Evolutionary conservation across 768 basidiomycete species (phyloP), one percentile per base, ranked within the genome.

Genomic region (Tephrocybe sp.): DNA sequence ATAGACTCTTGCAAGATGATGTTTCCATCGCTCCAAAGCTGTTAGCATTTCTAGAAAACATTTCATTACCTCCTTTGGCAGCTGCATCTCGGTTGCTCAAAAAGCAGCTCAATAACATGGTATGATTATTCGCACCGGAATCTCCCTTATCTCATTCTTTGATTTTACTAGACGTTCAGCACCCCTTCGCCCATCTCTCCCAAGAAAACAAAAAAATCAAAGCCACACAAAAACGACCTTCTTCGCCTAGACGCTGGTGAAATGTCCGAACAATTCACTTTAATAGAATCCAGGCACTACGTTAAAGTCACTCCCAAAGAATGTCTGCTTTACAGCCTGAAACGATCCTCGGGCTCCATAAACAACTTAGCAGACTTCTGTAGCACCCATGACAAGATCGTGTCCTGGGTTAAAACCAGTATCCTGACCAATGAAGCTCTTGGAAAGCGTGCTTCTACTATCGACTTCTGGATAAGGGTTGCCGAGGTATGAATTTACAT

Each of bases 231-330:
- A 61, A 75, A 80, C 55, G 87, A 88, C 42, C 64, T 94, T 15
- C 62, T 81, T 11, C 79, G 82, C 55, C 72, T 88, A 51, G 84
- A 89, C 56, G 76, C 89, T 1, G 60, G 76, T 18, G 82, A 86
- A 47, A 60, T 96, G 27, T 92, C 92, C 0, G 82, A 92, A 35
- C 92, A 95, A 58, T 72, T 96, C 36, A 83, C 86, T n/a, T 68
- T 94, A 37, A 71, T 84, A 53, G 90, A 95, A 63, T 82, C 77
- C 47, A 68, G 74, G 30, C 71, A 85, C 5, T 96, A 93, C 64
- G 67, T 72, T 51, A 83, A 81, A 61, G 80, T 94, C 48, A 78
- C 79, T 8, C 76, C 82, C 6, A 80, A 80, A 34, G 91, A 95
- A 59, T 96, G 89, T 64, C 71, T 96, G 26, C 63, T 71, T 28